These are phyloP conservation scores for Closterium sp. DNA, from an alignment of 139 green algal species.

Conservation along the genomic window DNA sequence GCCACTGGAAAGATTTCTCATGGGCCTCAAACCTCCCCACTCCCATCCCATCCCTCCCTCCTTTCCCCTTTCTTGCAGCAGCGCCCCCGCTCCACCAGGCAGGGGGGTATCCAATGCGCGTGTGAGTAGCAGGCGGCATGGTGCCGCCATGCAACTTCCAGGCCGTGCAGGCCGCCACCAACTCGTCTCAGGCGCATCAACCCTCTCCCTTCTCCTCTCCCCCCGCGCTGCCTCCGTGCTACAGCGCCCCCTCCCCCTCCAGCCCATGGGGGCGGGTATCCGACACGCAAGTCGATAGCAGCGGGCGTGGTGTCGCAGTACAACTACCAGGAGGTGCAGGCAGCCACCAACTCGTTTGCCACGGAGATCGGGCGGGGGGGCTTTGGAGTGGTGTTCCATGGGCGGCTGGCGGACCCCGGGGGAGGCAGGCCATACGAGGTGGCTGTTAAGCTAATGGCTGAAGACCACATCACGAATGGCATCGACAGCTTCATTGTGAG, in stretches of 20 bases:
- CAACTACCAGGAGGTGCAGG: conserved; percentile 9
- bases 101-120: neutral
- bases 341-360: neutral
- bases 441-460: no score
- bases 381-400: no score
- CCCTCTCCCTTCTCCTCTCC: neutral
- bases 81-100: neutral
- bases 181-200: no score
- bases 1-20: neutral
- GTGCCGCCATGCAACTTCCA: conserved; percentile 1
- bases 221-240: neutral
- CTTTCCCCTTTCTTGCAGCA: neutral
- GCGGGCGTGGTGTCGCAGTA: conserved; percentile 5
- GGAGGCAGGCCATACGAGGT: no score
- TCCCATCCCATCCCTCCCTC: neutral
- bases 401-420: no score
- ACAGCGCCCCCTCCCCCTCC: neutral
- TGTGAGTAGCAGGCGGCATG: neutral
- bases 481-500: no score
- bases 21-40: neutral
- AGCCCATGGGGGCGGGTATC: neutral
- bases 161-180: neutral
- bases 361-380: no score
- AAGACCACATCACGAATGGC: no score
- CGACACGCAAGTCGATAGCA: neutral